Evolutionary conservation across 768 basidiomycete species (phyloP).

Genomic region (Aureoboletus auriporus): DNA sequence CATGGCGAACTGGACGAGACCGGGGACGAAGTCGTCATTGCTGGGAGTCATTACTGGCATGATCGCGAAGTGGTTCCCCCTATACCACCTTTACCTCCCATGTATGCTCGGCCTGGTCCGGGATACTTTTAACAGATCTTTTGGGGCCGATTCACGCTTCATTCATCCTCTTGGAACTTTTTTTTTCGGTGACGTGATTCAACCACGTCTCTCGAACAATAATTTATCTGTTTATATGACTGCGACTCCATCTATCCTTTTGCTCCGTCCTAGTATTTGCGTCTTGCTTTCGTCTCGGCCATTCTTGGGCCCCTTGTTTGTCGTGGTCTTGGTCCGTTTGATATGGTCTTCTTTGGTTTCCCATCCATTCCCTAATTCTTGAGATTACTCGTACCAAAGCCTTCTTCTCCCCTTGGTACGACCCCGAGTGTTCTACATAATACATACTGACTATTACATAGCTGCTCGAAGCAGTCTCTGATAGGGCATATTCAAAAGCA

Average conservation of each 20-base stretch:
- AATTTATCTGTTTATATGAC: conserved; percentile 31
- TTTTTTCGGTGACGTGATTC: conserved; percentile 1
- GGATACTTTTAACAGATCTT: conserved; percentile 23
- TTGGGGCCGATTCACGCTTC: conserved; percentile 2
- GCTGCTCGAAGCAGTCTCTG: conserved; percentile 8
- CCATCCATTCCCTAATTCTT: conserved; percentile 9
- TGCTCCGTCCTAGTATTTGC: conserved; percentile 3
- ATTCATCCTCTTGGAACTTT: conserved; percentile 8
- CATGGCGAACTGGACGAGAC: conserved; percentile 23
- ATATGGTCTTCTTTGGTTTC: neutral
- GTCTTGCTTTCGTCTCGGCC: conserved; percentile 6
- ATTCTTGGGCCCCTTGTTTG: conserved; percentile 12
- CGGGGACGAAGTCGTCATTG: conserved; percentile 17
- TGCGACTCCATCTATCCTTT: conserved; percentile 4
- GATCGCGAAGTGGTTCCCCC: conserved; percentile 15
- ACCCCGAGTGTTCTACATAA: neutral
- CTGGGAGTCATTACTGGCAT: conserved; percentile 21
- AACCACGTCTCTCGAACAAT: conserved; percentile 5
- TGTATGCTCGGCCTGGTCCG: conserved; percentile 18
- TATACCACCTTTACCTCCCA: conserved; percentile 16
- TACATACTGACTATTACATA: neutral
- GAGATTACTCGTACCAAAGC: conserved; percentile 7
- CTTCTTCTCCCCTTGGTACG: neutral
- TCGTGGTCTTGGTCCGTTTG: neutral
- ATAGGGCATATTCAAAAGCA: neutral